Base-by-base conservation (phyloP, 1,284 basidiomycete genomes). In the Agroathelia rolfsii region DNA sequence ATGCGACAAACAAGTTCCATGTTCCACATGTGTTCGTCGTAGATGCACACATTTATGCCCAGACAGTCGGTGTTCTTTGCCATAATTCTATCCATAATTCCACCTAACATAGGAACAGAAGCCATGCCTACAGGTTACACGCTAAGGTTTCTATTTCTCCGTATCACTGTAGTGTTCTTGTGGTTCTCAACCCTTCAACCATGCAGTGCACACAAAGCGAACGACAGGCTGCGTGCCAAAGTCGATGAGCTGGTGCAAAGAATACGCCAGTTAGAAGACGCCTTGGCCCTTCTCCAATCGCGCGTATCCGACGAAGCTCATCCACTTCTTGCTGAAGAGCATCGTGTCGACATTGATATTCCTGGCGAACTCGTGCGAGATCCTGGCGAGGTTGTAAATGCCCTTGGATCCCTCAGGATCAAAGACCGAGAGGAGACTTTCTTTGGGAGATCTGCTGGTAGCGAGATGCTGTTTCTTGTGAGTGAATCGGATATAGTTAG, bases 211-310 rank as follows among this genome's bases (percentile, higher is more conserved):
- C 16, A 30, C 20, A 13, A 17, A 18, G 24, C 6, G 2, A 30
- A n/a, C 3, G 70, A 76, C 26, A 69, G 78, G 41, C 57, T 83
- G 3, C 79, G 82, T 46, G 53, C 61, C 28, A 80, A 77, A 52
- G 79, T 83, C 19, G 57, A 63, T 2, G 73, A 79, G 38, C 82
- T 83, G 77, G 74, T 75, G 24, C 69, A 79, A 42, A 69, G 79
- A 24, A 82, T 83, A 43, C 66, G 76, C 24, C 69, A 78, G 43
- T 62, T 83, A 12, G 77, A 81, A 50, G 76, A 80, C 36, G 76
- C 76, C 0, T 53, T 83, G 28, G 64, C 71, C 11, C 70, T 76
- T 32, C 70, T 75, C 36, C 76, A 81, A 44, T 63, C 69, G 3
- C 59, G 66, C 14, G 59, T 69, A 7, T 75, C 75, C 12, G 66